Evolutionary conservation across 495 filamentous ascomycete species (phyloP), one percentile per base, ranked within the genome.

Genomic region (Chaetomium tenue): DNA sequence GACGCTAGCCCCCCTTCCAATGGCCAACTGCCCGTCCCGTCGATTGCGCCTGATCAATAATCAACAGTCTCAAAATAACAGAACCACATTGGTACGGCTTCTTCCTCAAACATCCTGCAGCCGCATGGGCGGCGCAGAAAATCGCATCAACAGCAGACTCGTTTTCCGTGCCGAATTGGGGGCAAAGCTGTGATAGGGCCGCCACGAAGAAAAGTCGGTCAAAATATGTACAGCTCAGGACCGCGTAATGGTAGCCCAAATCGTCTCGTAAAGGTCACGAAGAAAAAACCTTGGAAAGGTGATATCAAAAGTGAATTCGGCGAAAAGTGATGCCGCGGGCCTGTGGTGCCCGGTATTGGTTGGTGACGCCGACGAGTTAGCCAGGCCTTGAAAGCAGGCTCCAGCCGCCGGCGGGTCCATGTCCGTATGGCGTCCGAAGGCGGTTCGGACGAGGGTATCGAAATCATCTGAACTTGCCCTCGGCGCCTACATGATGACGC

Each of bases 401-500:
- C n/a, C 26, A 11, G 20, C 52, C 28, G 16, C 12, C n/a, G 30
- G 22, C 50, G 15, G 52, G 52, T 9, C 18, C 26, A 28, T 33
- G 16, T 15, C 37, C 2, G 16, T 25, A 25, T 23, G 12, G 30
- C 11, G 33, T 25, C 40, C 39, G 2, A 37, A n/a, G 37, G 12
- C 7, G 25, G 25, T 9, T 20, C 18, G 46, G 13, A n/a, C 47
- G n/a, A n/a, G 22, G 22, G n/a, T 18, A 52, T 23, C 46, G 46
- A 60, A 39, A 33, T 65, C 39, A 55, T 60, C 56, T 30, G 18
- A 47, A 3, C 18, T 20, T 40, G 28, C 20, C 20, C 23, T 39
- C 20, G 44, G 40, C 58, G 52, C 63, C 79, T 75, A 87, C 84
- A 88, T 85, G 44, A 88, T 74, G 48, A 62, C 68, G 69, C 86